Percentiles rank a stretch among this genome's conserved stretches.
Evolutionary conservation across 2,329 filamentous ascomycete genomes (phyloP).

Genomic region (Penicillium fuscoglaucum): DNA sequence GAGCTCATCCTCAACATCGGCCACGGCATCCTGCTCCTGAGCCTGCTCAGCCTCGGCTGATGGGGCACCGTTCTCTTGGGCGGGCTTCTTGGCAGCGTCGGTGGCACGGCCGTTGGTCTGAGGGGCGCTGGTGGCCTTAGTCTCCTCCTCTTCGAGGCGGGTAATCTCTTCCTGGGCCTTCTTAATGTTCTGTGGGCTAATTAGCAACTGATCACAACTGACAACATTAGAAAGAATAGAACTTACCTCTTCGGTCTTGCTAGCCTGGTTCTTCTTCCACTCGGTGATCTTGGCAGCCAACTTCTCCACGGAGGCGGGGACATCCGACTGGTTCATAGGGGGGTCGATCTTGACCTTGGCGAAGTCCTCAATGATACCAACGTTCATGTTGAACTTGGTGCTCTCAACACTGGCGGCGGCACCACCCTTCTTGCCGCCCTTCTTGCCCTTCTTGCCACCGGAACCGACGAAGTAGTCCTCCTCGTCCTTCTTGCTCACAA

Average conservation of each 20-base stretch:
- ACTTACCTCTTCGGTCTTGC: constrained; percentile 86
- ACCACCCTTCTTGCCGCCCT: constrained; percentile 69
- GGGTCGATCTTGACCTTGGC: constrained; percentile 80
- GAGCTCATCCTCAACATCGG: constrained; percentile 61
- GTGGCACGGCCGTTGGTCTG: constrained; percentile 44
- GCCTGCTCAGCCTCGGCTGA: constrained; percentile 55
- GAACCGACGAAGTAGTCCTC: constrained; percentile 78
- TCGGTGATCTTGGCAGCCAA: constrained; percentile 85
- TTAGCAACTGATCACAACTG: constrained; percentile 3
- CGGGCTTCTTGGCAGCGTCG: constrained; percentile 57
- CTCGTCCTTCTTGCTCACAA: constrained; percentile 84
- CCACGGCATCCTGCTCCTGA: constrained; percentile 60
- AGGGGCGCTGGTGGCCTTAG: constrained; percentile 54
- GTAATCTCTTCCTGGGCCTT: constrained; percentile 97
- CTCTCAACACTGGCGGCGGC: constrained; percentile 48
- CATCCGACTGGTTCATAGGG: constrained; percentile 80
- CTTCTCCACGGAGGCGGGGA: constrained; percentile 79
- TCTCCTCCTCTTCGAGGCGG: constrained; percentile 72
- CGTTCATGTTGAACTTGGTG: constrained; percentile 78
- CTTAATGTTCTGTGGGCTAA: constrained; percentile 74
- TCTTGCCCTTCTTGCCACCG: constrained; percentile 82
- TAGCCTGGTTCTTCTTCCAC: constrained; percentile 89
- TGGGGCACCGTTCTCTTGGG: constrained; percentile 54
- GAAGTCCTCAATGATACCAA: constrained; percentile 89
- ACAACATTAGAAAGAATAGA: not conserved